Evolutionary conservation across 2,329 filamentous ascomycete genomes (phyloP).

Genomic region (Parafenestella ontariensis): DNA sequence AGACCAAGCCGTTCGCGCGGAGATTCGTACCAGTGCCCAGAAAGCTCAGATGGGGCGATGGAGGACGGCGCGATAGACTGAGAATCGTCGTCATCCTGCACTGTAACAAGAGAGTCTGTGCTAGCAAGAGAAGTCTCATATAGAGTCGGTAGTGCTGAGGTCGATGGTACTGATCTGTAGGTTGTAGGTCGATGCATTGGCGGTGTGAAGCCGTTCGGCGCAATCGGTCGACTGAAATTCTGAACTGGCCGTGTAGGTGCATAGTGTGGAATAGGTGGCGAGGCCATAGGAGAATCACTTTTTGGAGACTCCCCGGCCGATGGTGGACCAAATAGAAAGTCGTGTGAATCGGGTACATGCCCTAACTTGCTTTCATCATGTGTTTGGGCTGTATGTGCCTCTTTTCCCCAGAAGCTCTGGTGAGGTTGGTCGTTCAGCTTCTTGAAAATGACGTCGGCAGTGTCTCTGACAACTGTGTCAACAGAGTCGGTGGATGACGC

Average conservation of each 20-base stretch:
- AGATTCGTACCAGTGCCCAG: conserved; percentile 45
- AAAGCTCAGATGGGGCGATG: conserved; percentile 45
- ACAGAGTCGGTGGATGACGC: conserved; percentile 28
- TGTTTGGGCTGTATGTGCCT: conserved; percentile 16
- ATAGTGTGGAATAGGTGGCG: conserved; percentile 21
- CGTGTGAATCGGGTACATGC: conserved; percentile 35
- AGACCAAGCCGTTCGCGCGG: conserved; percentile 48
- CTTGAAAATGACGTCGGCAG: conserved; percentile 37
- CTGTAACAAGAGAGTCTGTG: conserved; percentile 24
- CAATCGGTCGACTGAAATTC: conserved; percentile 34
- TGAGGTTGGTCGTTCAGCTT: conserved; percentile 32
- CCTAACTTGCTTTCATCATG: conserved; percentile 12
- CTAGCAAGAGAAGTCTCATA: conserved; percentile 42
- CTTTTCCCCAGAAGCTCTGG: conserved; percentile 22
- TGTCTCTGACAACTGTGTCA: conserved; percentile 31
- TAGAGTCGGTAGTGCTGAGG: conserved; percentile 37
- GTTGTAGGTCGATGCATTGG: conserved; percentile 13
- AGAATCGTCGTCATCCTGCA: conserved; percentile 22
- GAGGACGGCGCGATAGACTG: conserved; percentile 39
- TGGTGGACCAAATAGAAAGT: conserved; percentile 33
- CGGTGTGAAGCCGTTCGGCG: conserved; percentile 6
- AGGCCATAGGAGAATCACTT: conserved; percentile 14
- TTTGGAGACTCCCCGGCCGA: conserved; percentile 8
- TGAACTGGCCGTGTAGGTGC: conserved; percentile 23
- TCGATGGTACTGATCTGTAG: conserved; percentile 20